Conservation (phyloP, 225 moss, liverwort and hornwort species). For the Pseudisothecium myosuroides region DNA sequence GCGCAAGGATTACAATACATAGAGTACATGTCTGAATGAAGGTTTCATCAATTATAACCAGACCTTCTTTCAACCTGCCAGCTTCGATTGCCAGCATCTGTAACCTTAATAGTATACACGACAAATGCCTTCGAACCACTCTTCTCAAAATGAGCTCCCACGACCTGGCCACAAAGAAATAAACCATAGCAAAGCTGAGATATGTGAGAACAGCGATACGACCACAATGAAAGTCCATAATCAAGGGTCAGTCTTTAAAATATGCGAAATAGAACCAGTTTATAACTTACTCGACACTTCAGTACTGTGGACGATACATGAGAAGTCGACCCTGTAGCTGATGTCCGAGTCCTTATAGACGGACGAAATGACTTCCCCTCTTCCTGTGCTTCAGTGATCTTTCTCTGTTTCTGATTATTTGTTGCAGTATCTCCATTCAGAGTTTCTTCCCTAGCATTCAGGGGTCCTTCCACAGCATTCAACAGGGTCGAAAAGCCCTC, state of each 20-base stretch:
- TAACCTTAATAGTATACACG: slow-evolving; percentile 80
- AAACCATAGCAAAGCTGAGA: background rate
- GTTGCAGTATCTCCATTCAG: background rate
- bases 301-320: background rate
- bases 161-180: slow-evolving; percentile 26
- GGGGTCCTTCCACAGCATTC: too few relatives aligned
- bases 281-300: slow-evolving; percentile 26
- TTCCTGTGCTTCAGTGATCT: background rate
- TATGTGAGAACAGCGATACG: background rate
- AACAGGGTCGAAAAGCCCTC: slow-evolving; percentile 8
- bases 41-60: background rate
- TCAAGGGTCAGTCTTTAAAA: background rate
- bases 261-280: background rate
- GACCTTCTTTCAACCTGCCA: slow-evolving; percentile 84
- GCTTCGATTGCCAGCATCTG: slow-evolving; percentile 56
- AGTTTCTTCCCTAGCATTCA: slow-evolving; percentile 14
- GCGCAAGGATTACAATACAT: background rate
- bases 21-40: background rate
- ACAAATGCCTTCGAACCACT: slow-evolving; percentile 72
- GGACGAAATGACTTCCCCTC: background rate
- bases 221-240: background rate
- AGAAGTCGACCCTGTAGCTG: slow-evolving; percentile 4
- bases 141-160: slow-evolving; percentile 90
- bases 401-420: background rate
- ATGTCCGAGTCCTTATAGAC: background rate